These are phyloP conservation scores for Ambrosiella cleistominuta DNA, from an alignment of 2,329 filamentous ascomycete species.

Conservation along the genomic window DNA sequence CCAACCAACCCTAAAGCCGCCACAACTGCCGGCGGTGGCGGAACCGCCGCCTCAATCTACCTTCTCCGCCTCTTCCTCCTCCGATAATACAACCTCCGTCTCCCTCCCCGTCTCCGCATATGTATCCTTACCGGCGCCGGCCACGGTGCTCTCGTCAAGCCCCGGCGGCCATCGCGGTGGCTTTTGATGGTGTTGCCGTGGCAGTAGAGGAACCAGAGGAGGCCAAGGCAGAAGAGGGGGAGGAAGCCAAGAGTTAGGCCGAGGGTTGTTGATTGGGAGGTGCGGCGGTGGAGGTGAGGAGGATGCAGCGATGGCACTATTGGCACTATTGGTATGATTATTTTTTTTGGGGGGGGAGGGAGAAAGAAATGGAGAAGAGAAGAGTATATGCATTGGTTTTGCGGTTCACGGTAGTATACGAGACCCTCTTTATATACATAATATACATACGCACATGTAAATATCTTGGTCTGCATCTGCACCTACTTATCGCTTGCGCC, in stretches of 20 bases:
- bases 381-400: too few species aligned
- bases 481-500: too few species aligned
- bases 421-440: too few species aligned
- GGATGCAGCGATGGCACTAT: not conserved
- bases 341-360: not conserved
- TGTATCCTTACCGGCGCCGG: not conserved
- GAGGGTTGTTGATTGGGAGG: not conserved
- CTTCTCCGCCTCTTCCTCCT: not conserved
- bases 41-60: not conserved
- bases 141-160: not conserved
- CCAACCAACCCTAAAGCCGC: too few species aligned
- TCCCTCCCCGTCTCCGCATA: not conserved
- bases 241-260: not conserved
- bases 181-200: not conserved
- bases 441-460: too few species aligned
- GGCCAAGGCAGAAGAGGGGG: not conserved
- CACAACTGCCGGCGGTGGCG: not conserved
- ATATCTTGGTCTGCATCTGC: too few species aligned
- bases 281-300: not conserved
- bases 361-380: not conserved
- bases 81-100: not conserved
- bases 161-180: not conserved
- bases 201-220: not conserved
- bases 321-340: too few species aligned
- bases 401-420: too few species aligned